Evolutionary conservation across 1,139 yeast species (phyloP).

Genomic region (Saccharomyces hybrid): DNA sequence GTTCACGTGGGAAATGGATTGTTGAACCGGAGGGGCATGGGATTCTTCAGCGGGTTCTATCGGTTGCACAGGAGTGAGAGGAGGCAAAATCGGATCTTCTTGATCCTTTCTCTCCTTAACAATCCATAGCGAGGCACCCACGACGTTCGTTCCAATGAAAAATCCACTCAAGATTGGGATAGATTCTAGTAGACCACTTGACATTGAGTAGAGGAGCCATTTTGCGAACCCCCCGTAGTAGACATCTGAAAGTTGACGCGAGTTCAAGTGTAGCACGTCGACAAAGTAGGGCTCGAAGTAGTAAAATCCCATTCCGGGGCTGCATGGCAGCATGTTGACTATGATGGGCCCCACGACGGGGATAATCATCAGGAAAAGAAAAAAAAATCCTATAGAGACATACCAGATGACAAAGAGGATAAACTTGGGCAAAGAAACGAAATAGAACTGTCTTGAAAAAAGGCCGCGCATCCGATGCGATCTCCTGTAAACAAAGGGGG

Average conservation of each 20-base stretch:
- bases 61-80: neutral
- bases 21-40: neutral
- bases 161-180: conserved; percentile 13
- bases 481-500: neutral
- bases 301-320: conserved; percentile 10
- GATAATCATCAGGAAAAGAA: conserved; percentile 4
- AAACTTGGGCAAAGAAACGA: neutral
- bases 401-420: neutral
- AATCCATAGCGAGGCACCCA: conserved; percentile 15
- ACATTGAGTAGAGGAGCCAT: conserved; percentile 12
- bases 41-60: neutral
- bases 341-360: conserved; percentile 12
- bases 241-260: conserved; percentile 3
- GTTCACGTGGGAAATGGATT: neutral
- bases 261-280: conserved; percentile 7
- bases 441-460: neutral
- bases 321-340: conserved; percentile 7
- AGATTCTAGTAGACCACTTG: conserved; percentile 10
- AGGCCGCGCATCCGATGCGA: neutral
- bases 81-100: neutral
- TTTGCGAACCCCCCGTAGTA: conserved; percentile 11
- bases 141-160: conserved; percentile 8
- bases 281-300: conserved; percentile 11
- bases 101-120: conserved; percentile 4
- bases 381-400: neutral